phyloP scores from a whole-genome alignment of 202 grass and related monocot genomes.

The Zizania palustris region DNA sequence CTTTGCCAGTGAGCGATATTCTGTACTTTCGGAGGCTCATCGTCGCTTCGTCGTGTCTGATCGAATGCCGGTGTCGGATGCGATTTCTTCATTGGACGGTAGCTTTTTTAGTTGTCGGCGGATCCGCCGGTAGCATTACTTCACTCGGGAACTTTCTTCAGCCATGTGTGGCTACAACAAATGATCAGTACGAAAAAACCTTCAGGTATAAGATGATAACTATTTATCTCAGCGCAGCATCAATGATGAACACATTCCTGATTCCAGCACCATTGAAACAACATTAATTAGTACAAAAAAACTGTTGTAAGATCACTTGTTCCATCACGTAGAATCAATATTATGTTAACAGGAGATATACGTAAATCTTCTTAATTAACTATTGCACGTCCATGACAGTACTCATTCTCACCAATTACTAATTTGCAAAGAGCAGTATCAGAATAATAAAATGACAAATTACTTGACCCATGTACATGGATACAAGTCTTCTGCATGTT shows the following conservation, averaged over 20 bases:
- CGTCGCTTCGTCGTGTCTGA: constrained; percentile 58
- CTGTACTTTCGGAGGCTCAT: constrained; percentile 66
- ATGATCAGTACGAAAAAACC: neutral
- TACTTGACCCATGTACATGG: neutral
- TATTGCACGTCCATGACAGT: neutral
- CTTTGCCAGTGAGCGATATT: constrained; percentile 64
- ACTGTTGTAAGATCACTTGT: neutral
- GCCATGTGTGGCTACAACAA: constrained; percentile 69
- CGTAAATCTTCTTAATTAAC: too few relatives aligned
- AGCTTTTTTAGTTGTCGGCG: constrained; percentile 55
- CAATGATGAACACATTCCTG: neutral
- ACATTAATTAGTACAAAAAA: neutral
- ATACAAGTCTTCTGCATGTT: too few relatives aligned
- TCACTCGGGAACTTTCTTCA: constrained; percentile 68
- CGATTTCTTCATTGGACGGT: constrained; percentile 66
- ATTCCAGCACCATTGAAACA: neutral
- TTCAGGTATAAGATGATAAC: neutral
- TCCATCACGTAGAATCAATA: neutral
- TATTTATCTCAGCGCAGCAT: too few relatives aligned
- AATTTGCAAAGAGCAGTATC: neutral
- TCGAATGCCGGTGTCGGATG: constrained; percentile 55
- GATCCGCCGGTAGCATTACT: constrained; percentile 50
- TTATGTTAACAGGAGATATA: too few relatives aligned
- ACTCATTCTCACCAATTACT: neutral
- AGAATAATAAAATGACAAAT: neutral